Conservation (phyloP, 129 eudicot genomes). For the Scalesia atractyloides region DNA sequence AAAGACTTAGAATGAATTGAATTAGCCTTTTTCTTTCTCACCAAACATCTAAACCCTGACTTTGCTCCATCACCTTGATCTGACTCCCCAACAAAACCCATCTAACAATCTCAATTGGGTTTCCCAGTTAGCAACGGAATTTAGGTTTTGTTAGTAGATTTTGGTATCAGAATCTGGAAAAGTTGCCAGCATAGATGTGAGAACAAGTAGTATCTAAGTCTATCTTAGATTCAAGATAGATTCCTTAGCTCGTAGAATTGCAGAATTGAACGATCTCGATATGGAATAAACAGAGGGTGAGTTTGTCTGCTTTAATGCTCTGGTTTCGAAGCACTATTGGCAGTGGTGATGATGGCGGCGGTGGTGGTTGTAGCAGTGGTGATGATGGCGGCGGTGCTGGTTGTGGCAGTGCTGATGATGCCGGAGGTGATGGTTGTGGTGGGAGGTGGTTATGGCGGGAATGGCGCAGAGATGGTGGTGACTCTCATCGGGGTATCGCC, state of each 20-base stretch:
- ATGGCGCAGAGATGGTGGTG: too few relatives aligned
- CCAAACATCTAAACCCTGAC: slow-evolving; percentile 54
- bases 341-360: too few relatives aligned
- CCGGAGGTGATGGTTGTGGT: too few relatives aligned
- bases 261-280: slow-evolving; percentile 24
- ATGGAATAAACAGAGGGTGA: neutral
- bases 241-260: slow-evolving; percentile 33
- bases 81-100: slow-evolving; percentile 61
- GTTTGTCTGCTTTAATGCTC: slow-evolving; percentile 25
- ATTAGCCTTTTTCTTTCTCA: slow-evolving; percentile 93
- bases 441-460: too few relatives aligned
- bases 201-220: neutral
- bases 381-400: too few relatives aligned
- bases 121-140: neutral
- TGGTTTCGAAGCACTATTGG: neutral
- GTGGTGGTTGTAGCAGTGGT: too few relatives aligned
- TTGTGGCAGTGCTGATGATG: too few relatives aligned
- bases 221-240: slow-evolving; percentile 23
- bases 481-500: too few relatives aligned
- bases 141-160: neutral
- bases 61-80: slow-evolving; percentile 33
- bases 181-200: slow-evolving; percentile 35
- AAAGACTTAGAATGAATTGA: slow-evolving; percentile 58
- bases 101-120: too few relatives aligned
- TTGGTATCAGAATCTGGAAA: too few relatives aligned